Evolutionary conservation across 176 grass and related monocot genomes (phyloP).

Genomic region (Eragrostis curvula): DNA sequence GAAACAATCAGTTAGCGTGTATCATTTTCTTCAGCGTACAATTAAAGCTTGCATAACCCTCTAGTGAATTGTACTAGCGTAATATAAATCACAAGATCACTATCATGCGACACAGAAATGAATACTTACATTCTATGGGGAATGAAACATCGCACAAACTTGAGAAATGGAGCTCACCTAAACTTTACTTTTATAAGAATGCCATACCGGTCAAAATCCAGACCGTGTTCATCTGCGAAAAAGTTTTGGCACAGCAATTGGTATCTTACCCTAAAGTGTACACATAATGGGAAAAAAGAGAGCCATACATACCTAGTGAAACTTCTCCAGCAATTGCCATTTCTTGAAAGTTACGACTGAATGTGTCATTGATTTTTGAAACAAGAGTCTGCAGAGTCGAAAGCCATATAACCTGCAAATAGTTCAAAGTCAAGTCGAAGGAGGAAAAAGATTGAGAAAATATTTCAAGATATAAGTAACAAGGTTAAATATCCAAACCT

Average conservation of each 20-base stretch:
- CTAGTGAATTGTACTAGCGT: not conserved
- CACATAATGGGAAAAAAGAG: conserved; percentile 21
- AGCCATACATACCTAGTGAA: conserved; percentile 65
- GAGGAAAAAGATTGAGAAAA: conserved; percentile 26
- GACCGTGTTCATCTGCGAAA: conserved; percentile 77
- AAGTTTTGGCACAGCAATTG: conserved; percentile 24
- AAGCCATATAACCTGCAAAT: conserved; percentile 84
- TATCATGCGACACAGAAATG: not conserved
- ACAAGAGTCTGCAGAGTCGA: conserved; percentile 77
- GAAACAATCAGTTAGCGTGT: not conserved
- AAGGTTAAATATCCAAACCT: conserved; percentile 51
- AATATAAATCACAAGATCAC: not conserved
- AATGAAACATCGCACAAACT: not conserved
- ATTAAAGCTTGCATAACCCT: not conserved
- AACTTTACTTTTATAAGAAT: conserved; percentile 99
- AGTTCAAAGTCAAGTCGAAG: conserved; percentile 16
- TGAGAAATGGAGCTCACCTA: conserved; percentile 65
- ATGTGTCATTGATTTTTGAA: conserved; percentile 89
- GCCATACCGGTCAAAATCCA: conserved; percentile 85
- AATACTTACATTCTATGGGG: not conserved
- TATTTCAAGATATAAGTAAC: conserved; percentile 1
- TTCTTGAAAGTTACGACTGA: conserved; percentile 95
- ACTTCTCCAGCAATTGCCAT: conserved; percentile 99
- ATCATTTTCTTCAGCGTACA: not conserved
- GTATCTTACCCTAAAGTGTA: not conserved